Evolutionary conservation across 2,329 filamentous ascomycete genomes (phyloP), one percentile per base, ranked within the genome.

Genomic region (Pseudogymnoascus sp.): DNA sequence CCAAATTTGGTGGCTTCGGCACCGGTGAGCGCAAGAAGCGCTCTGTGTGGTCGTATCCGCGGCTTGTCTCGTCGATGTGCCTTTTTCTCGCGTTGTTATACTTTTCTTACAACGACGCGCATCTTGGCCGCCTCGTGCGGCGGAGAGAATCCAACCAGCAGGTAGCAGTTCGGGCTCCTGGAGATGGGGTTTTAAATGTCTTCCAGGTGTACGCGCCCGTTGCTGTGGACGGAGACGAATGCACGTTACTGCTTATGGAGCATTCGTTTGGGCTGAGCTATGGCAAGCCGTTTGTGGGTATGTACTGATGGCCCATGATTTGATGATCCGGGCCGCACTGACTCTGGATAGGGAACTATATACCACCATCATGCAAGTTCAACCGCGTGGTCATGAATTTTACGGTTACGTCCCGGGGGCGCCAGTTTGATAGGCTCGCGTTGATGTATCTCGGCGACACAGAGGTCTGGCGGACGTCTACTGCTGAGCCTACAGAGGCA

Each of bases 401-500:
- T 66, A 92, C 88, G 0, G 86, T 89, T 11, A 83, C 83, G 0
- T 89, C 87, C 8, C 76, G 78, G 64, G 90, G 90, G 0, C 80
- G 83, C 2, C 90, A 95, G 68, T 92, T 83, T 72, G 90, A 95
- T 71, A 82, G 90, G 39, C 78, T 93, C 7, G 90, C 84, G 3
- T 73, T 87, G 33, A 86, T 94, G 80, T 94, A 87, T 68, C 78
- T 94, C 37, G 84, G 84, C 40, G 88, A 93, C 71, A 84, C 83
- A 8, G 90, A 95, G 71, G 80, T 95, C n/a, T 94, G 88, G 78
- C 80, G 90, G 24, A 92, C 89, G 1, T 92, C 89, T 4, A 95
- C 90, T 0, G 88, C 90, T 3, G 88, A 95, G 74, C 89, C 90
- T 1, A 90, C 84, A 0, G 66, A 75, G 4, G 79, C 79, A 21